Evolutionary conservation across 2,329 filamentous ascomycete species (phyloP), one percentile per base, ranked within the genome.

Genomic region (Delphinella strobiligena): DNA sequence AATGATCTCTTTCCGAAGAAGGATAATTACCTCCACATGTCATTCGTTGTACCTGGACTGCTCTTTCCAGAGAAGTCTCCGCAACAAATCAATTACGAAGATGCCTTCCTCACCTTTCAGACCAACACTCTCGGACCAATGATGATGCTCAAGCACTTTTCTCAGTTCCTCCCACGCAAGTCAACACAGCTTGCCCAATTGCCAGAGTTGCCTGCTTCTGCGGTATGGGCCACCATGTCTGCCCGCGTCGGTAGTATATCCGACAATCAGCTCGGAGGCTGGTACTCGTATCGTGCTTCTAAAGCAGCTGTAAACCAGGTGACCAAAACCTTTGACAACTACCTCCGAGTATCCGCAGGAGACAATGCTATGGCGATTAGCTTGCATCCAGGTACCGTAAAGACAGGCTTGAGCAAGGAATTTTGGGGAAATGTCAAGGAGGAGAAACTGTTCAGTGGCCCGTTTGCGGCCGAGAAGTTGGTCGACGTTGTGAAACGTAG

Each of bases 311-410:
- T 89, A 3, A 85, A 79, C 47, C 79, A 79, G 52, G 42, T 86
- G 10, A 74, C 75, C 5, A 82, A 78, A 60, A 80, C 73, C 5
- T 77, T 86, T 45, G 84, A 91, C 55, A 68, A 81, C 19, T 72
- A 78, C 52, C 60, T 91, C 22, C 59, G 60, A 27, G 64, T 69
- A 3, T 66, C 69, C 31, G 69, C 71, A 43, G 75, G 69, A 0
- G 70, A 72, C 1, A 75, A 73, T 37, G 82, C 80, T 0, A 66
- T 86, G 47, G 75, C 76, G 1, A 62, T 93, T 9, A 72, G 71
- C 8, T 69, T 91, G 52, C 85, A 91, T 59, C 85, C 85, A 1
- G 84, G 85, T 2, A 91, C 84, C 1, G 83, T 91, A 36, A 78
- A 72, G 63, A 91, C 84, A 37, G 78, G 72, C 8, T 61, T 93